Percentiles rank a stretch among this genome's conserved stretches.
Conservation (phyloP, 2,329 filamentous ascomycete genomes). For the Fusarium avenaceum region DNA sequence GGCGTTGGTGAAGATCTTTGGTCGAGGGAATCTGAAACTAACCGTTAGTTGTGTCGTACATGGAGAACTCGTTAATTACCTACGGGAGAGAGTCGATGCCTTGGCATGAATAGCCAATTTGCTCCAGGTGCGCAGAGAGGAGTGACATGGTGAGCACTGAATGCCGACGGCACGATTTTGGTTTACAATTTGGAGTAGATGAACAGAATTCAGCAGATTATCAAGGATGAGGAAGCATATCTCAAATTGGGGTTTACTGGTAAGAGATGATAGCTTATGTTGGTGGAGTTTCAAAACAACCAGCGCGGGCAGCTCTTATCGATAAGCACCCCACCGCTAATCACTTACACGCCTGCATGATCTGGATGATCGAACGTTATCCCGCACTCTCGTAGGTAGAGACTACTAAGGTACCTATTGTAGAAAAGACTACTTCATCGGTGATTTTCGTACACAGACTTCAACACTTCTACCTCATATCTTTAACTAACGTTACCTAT, state of each 20-base stretch:
- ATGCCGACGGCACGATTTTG: neutral
- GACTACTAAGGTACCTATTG: too few relatives aligned
- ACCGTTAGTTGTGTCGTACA: neutral
- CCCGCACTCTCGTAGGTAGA: neutral
- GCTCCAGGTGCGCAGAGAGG: slow-evolving; percentile 78
- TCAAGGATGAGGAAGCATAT: neutral
- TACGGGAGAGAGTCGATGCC: slow-evolving; percentile 82
- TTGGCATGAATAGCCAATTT: slow-evolving; percentile 81
- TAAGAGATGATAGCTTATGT: slow-evolving; percentile 1
- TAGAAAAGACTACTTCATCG: neutral
- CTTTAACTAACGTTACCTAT: neutral
- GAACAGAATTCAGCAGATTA: neutral
- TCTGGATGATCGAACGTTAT: too few relatives aligned
- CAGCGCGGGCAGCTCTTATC: slow-evolving; percentile 34
- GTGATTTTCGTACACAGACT: neutral
- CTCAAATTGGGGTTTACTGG: neutral
- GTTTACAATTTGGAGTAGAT: neutral
- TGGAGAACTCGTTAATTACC: slow-evolving; percentile 44
- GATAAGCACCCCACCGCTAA: slow-evolving; percentile 26
- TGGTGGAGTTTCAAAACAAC: slow-evolving; percentile 42
- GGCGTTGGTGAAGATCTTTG: slow-evolving; percentile 96
- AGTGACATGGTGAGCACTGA: slow-evolving; percentile 71
- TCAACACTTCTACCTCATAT: neutral
- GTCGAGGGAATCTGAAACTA: slow-evolving; percentile 79
- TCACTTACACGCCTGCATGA: slow-evolving; percentile 12